Evolutionary conservation across 2,329 filamentous ascomycete species (phyloP).

Genomic region (Trichoderma asperellum): DNA sequence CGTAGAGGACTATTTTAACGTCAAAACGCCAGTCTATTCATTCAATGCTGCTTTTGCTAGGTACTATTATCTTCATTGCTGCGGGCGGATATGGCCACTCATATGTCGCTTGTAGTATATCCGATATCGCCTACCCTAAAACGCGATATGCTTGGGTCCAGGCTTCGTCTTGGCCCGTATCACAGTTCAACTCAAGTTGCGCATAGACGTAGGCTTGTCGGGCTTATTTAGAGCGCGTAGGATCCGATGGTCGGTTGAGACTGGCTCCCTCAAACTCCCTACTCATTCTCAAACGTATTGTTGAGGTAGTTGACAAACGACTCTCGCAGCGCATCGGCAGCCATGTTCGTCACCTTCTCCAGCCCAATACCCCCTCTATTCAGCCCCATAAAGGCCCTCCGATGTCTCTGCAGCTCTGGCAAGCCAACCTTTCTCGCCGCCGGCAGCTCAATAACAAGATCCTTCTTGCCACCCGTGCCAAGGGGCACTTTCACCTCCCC

Average conservation of each 20-base stretch:
- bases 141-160: not conserved
- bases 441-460: slow-evolving; percentile 67
- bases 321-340: slow-evolving; percentile 59
- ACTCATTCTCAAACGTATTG: slow-evolving; percentile 59
- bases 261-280: not conserved
- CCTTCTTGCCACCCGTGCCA: slow-evolving; percentile 45
- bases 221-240: not conserved
- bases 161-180: not conserved
- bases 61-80: not conserved
- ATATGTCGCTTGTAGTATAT: not conserved
- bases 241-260: not conserved
- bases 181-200: not conserved
- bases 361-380: slow-evolving; percentile 71
- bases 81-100: not conserved
- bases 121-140: slow-evolving; percentile 6
- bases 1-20: not conserved
- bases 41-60: not conserved
- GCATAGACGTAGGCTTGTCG: not conserved
- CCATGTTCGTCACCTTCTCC: slow-evolving; percentile 59
- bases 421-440: slow-evolving; percentile 64
- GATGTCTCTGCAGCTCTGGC: slow-evolving; percentile 75
- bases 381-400: slow-evolving; percentile 76
- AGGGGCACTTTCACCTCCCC: slow-evolving; percentile 58
- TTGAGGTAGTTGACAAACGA: slow-evolving; percentile 71
- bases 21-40: not conserved